Percentiles rank a stretch among this genome's conserved stretches.
These are phyloP conservation scores for Gastrolobium bilobum DNA, from an alignment of 306 rosid species.

Conservation along the genomic window DNA sequence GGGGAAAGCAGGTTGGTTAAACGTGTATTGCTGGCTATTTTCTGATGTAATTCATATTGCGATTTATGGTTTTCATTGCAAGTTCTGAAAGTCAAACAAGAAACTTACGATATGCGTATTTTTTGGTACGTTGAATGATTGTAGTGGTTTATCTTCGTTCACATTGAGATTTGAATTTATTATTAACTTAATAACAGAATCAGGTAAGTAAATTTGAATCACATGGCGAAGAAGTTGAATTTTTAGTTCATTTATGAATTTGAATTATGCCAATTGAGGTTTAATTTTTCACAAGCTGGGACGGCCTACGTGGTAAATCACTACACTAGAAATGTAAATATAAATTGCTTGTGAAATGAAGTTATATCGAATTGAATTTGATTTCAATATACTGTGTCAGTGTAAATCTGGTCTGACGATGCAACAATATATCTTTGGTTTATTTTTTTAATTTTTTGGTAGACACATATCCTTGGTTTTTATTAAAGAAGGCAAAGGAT, in stretches of 20 bases:
- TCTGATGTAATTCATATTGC: neutral
- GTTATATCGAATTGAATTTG: neutral
- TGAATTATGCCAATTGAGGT: neutral
- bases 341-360: neutral
- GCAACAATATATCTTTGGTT: too few species aligned
- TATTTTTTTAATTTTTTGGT: too few species aligned
- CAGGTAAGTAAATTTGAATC: neutral
- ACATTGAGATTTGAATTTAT: neutral
- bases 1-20: neutral
- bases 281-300: neutral
- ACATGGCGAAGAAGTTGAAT: constrained; percentile 1
- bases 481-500: too few species aligned
- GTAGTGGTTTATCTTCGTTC: neutral
- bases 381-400: neutral
- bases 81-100: neutral
- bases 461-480: too few species aligned
- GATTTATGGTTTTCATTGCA: neutral
- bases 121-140: neutral
- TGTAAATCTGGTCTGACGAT: neutral
- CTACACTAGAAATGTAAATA: neutral
- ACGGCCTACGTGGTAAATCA: neutral
- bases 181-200: neutral
- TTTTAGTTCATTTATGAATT: neutral
- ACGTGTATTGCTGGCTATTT: constrained; percentile 4
- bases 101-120: neutral